Percentiles rank a stretch among this genome's conserved stretches.
Evolutionary conservation across 208 protist species (phyloP).

Genomic region (Trypanosoma theileri): DNA sequence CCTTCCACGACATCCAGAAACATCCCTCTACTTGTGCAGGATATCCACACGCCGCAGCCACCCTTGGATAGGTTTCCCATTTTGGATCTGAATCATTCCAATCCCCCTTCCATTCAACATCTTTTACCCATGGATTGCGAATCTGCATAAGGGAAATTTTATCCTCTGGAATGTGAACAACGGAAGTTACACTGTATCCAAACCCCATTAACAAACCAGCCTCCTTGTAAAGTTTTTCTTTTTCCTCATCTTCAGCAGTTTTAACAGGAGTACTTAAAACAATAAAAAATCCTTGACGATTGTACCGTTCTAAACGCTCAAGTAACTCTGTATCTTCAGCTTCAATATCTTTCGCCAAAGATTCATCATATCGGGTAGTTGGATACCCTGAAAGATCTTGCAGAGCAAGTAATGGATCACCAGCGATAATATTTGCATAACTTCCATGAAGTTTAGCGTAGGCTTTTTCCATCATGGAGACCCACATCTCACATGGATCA

Average conservation of each 20-base stretch:
- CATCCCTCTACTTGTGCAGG: constrained; percentile 30
- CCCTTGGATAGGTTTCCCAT: constrained; percentile 28
- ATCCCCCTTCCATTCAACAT: constrained; percentile 31
- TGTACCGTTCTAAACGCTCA: constrained; percentile 27
- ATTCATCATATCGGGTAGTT: constrained; percentile 32
- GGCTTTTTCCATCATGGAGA: constrained; percentile 84
- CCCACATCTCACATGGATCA: constrained; percentile 80
- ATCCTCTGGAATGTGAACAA: constrained; percentile 13
- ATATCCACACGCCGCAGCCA: constrained; percentile 22
- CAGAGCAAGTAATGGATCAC: constrained; percentile 61
- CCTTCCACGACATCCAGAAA: constrained; percentile 68
- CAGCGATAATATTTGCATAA: constrained; percentile 70
- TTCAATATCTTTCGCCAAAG: constrained; percentile 13
- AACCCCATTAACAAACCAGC: constrained; percentile 25
- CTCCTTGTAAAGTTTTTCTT: constrained; percentile 25
- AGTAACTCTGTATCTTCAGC: constrained; percentile 22
- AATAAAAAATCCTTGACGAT: constrained; percentile 22
- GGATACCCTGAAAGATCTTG: constrained; percentile 57
- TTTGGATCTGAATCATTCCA: constrained; percentile 21
- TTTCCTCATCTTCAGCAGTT: neutral
- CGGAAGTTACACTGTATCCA: constrained; percentile 23
- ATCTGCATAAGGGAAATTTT: constrained; percentile 27
- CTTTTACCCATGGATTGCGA: constrained; percentile 26
- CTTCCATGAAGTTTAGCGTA: constrained; percentile 84
- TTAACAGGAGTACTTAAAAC: constrained; percentile 32